A percentile compares a stretch with the other conserved stretches of the same genome.
Conservation (phyloP, 768 basidiomycete genomes). For the Termitomyces sp. region DNA sequence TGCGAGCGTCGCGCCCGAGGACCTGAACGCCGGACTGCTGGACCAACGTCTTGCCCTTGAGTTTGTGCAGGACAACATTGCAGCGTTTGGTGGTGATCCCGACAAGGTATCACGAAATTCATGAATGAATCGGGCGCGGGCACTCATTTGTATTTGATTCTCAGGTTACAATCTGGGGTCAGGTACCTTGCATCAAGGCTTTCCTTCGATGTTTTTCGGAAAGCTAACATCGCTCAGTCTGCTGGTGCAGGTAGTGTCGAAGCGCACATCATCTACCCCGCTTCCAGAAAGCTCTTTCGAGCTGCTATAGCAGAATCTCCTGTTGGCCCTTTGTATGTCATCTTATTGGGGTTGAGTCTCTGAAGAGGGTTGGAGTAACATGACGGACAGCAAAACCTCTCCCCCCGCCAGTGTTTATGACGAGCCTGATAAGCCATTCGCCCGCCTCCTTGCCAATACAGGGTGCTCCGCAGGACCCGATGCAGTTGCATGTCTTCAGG, state of each 20-base stretch:
- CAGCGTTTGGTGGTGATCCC: slow-evolving; percentile 62
- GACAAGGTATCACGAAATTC: slow-evolving; percentile 36
- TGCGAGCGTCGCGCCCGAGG: slow-evolving; percentile 36
- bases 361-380: not conserved
- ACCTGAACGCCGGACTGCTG: slow-evolving; percentile 55
- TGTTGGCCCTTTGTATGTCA: slow-evolving; percentile 49
- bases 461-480: slow-evolving; percentile 38
- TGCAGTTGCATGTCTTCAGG: slow-evolving; percentile 42
- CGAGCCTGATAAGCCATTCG: slow-evolving; percentile 47
- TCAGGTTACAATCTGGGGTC: slow-evolving; percentile 54
- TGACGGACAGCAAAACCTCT: slow-evolving; percentile 43
- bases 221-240: slow-evolving; percentile 28
- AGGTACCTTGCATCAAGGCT: not conserved
- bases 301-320: slow-evolving; percentile 52
- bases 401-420: slow-evolving; percentile 44
- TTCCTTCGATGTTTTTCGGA: not conserved
- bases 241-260: slow-evolving; percentile 51
- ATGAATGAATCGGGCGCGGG: too few relatives aligned
- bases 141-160: not conserved
- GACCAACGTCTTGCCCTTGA: slow-evolving; percentile 58
- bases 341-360: too few relatives aligned
- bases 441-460: slow-evolving; percentile 39
- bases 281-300: slow-evolving; percentile 37
- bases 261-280: slow-evolving; percentile 43
- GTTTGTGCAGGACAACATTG: slow-evolving; percentile 66